Evolutionary conservation across 2,329 filamentous ascomycete species (phyloP), one percentile per base, ranked within the genome.

Genomic region (Triangularia verruculosa): DNA sequence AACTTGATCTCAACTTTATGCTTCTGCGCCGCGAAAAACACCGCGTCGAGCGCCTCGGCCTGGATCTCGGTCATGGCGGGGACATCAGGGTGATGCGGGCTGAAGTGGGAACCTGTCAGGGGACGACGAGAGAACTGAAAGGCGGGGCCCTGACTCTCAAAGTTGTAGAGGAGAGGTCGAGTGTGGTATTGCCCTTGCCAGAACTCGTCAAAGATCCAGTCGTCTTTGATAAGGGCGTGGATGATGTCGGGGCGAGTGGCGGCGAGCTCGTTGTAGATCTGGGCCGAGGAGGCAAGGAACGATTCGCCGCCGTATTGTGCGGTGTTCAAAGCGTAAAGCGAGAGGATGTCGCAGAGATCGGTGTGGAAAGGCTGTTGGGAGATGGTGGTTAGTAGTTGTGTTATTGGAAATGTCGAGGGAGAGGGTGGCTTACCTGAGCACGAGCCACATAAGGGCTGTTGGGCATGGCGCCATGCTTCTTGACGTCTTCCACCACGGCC

Each of bases 321-420:
- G 2, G 64, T 57, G 39, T 64, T 59, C 11, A 71, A 59, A 2
- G 67, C 69, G 54, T 70, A 71, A 15, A 76, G 69, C 4, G 74
- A 70, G 7, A 75, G 70, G 7, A 75, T 71, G 59, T 76, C 75
- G 66, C 74, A 76, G 6, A 76, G 60, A 47, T 72, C 72, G 11
- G 75, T 70, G 83, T 76, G 89, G 84, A 72, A 79, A 52, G 64
- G 62, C 53, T 71, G 25, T 47, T 20, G 7, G n/a, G 7, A 6
- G 34, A 5, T 17, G 2, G 7, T 0, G 15, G 39, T 47, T 2
- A 51, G 30, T 7, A 12, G 8, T 4, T 4, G 55, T 17, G 13
- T 15, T 15, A 47, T 2, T 9, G 5, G 27, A 13, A 9, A 20
- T 51, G n/a, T 22, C 43, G 25, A 6, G 20, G 15, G 11, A 25